These are phyloP conservation scores for Ambrosia trifida DNA, from an alignment of 129 eudicot species.

Conservation along the genomic window DNA sequence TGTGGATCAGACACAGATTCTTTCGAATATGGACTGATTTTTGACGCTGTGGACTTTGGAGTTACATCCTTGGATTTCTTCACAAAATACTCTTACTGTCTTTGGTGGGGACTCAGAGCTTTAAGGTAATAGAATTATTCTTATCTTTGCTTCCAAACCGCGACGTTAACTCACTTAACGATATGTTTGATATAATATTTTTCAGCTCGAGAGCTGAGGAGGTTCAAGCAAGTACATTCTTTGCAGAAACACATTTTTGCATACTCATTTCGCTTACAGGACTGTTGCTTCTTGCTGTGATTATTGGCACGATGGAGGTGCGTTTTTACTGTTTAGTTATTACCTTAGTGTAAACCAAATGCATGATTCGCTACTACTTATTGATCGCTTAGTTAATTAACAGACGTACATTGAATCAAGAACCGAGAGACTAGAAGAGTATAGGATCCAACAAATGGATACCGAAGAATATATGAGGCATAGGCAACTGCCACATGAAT, in stretches of 20 bases:
- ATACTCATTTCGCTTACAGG: conserved; percentile 66
- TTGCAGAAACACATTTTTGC: conserved; percentile 68
- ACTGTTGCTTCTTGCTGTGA: conserved; percentile 68
- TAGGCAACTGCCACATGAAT: conserved; percentile 63
- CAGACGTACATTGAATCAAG: conserved; percentile 78
- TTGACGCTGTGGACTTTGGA: conserved; percentile 41
- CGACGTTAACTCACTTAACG: neutral
- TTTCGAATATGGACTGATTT: conserved; percentile 53
- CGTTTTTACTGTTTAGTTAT: conserved; percentile 10
- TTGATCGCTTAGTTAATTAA: neutral
- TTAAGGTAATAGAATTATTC: conserved; percentile 47
- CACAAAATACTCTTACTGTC: conserved; percentile 58
- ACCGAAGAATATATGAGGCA: conserved; percentile 84
- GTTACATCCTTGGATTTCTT: conserved; percentile 50
- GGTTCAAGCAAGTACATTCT: conserved; percentile 56
- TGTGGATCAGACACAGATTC: conserved; percentile 45
- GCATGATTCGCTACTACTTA: neutral
- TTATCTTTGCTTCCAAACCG: neutral
- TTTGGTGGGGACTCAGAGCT: conserved; percentile 80
- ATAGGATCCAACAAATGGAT: conserved; percentile 66
- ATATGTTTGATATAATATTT: neutral
- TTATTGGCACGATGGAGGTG: conserved; percentile 90
- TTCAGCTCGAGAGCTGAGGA: conserved; percentile 79
- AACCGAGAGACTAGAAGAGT: conserved; percentile 63
- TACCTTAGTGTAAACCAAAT: neutral